Evolutionary conservation across 352 stramenopile genomes (phyloP), one percentile per base, ranked within the genome.

Genomic region (Globisporangium paddicum): DNA sequence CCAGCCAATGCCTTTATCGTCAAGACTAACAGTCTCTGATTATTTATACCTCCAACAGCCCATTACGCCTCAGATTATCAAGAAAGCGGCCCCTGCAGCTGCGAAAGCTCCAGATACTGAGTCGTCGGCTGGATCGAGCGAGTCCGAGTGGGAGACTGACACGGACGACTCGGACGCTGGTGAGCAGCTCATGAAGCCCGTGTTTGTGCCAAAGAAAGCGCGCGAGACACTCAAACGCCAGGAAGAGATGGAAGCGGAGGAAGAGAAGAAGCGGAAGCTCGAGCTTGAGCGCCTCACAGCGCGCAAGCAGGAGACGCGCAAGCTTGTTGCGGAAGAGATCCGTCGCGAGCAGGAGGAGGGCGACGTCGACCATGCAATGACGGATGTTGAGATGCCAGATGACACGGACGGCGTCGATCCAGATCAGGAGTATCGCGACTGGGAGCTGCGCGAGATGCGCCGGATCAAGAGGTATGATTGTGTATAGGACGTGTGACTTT

Each of bases 371-470:
- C 68, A 51, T 35, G 71, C 77, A 11, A 58, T 60, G 35, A 97
- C 83, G 3, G 88, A 97, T 54, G 75, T 70, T 8, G 85, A 96
- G 32, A 97, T 97, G 82, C 83, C 86, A 1, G 85, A 97, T 60
- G 88, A 97, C 45, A 94, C 86, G 58, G 87, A 97, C 58, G 77
- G 85, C 23, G n/a, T 96, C 26, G 79, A 97, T 51, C 87, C 96
- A 3, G 82, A 92, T 28, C 76, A 92, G 53, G 91, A 98, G 56
- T 97, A 96, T 50, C 71, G 95, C 13, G 88, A 93, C 51, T 98
- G 95, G 95, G 89, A 98, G 63, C 66, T 98, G 55, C 83, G 95
- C 18, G 95, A 98, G 71, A 87, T 98, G 75, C 76, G 82, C 18
- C 85, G 95, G 11, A 87, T 98, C 54, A 96, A 97, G 68, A 68